These are phyloP conservation scores for Arthrobotrys musiformis DNA, from an alignment of 2,329 filamentous ascomycete species.

Conservation along the genomic window DNA sequence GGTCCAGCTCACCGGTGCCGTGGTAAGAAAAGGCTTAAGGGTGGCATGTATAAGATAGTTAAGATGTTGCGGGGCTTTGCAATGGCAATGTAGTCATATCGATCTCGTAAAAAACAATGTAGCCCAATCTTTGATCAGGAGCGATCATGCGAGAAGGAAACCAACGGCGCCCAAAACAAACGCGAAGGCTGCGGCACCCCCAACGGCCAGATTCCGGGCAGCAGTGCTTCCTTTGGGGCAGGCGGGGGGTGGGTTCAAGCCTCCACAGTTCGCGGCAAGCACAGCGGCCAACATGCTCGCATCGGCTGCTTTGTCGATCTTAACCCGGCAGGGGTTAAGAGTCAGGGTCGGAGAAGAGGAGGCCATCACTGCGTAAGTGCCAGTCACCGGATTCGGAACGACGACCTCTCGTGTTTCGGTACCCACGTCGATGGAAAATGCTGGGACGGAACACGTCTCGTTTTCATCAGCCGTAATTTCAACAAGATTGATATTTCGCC, in stretches of 20 bases:
- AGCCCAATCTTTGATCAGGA: background rate
- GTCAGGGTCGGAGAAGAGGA: conserved; percentile 21
- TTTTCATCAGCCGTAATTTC: conserved; percentile 33
- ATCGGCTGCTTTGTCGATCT: conserved; percentile 52
- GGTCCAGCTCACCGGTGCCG: no score
- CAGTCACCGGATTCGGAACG: background rate
- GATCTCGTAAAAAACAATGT: no score
- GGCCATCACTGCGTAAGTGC: conserved; percentile 17
- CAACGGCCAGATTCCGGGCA: conserved; percentile 21
- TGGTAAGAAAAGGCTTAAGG: no score
- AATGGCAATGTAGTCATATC: no score
- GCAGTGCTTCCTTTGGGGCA: conserved; percentile 46
- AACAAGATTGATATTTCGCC: conserved; percentile 44
- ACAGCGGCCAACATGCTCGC: conserved; percentile 55
- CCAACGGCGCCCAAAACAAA: conserved; percentile 15
- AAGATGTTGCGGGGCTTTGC: no score
- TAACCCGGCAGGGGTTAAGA: conserved; percentile 56
- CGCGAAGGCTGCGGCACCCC: conserved; percentile 29
- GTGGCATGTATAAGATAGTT: no score
- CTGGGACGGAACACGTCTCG: background rate
- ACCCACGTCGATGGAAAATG: background rate
- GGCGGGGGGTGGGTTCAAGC: conserved; percentile 42
- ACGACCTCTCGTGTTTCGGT: conserved; percentile 4
- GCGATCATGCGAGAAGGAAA: conserved; percentile 54
- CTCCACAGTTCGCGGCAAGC: conserved; percentile 7